These are phyloP conservation scores for Globisporangium yorkense DNA, from an alignment of 352 stramenopile genomes.

Conservation along the genomic window DNA sequence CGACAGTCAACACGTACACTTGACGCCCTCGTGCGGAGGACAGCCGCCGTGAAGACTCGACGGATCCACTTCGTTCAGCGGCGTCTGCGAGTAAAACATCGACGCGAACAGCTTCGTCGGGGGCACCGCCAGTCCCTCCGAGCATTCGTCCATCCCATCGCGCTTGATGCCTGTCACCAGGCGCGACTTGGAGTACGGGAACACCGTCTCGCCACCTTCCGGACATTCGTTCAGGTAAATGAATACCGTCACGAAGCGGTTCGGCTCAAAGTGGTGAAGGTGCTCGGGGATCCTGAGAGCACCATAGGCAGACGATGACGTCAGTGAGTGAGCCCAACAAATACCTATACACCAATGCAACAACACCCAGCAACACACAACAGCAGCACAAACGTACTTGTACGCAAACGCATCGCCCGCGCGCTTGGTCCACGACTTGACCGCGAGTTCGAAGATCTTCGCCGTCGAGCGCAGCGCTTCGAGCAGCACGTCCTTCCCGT, in stretches of 20 bases:
- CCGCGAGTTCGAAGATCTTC: constrained; percentile 35
- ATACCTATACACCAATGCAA: too few relatives aligned
- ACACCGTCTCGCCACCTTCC: constrained; percentile 93
- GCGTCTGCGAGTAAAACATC: constrained; percentile 73
- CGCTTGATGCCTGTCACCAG: constrained; percentile 52
- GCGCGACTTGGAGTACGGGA: constrained; percentile 74
- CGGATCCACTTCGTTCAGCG: constrained; percentile 45
- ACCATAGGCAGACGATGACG: not conserved
- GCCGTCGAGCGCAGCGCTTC: constrained; percentile 29
- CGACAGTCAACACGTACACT: constrained; percentile 31
- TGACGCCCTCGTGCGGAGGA: constrained; percentile 45
- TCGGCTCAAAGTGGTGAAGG: constrained; percentile 67
- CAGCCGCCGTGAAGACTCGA: constrained; percentile 62
- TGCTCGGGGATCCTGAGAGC: constrained; percentile 30
- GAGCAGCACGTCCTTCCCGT: constrained; percentile 42
- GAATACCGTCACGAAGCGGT: constrained; percentile 93
- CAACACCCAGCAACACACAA: not conserved
- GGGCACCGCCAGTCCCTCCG: constrained; percentile 51
- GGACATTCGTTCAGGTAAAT: constrained; percentile 93
- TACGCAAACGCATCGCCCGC: constrained; percentile 38
- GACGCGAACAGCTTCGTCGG: constrained; percentile 61
- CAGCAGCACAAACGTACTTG: constrained; percentile 12
- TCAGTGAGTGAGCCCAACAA: not conserved
- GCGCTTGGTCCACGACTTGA: constrained; percentile 47
- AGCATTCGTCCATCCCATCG: constrained; percentile 61